Evolutionary conservation across 176 grass and related monocot species (phyloP).

Genomic region (Tuctoria greenei): DNA sequence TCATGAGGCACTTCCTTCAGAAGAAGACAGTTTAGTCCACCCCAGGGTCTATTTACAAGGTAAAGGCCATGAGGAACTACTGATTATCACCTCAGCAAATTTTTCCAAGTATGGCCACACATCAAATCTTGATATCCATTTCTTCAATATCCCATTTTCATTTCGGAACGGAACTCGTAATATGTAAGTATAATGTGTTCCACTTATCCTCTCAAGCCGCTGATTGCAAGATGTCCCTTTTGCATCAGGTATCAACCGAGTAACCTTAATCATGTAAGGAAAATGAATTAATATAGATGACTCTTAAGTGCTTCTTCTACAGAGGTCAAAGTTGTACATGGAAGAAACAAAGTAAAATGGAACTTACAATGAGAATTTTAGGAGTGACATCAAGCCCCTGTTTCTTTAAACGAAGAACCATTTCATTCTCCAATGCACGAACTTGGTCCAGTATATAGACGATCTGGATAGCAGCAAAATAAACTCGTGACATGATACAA

Average conservation of each 20-base stretch:
- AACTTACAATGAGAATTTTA: conserved; percentile 89
- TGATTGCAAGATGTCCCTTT: conserved; percentile 92
- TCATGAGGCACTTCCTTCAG: not conserved
- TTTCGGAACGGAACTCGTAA: conserved; percentile 80
- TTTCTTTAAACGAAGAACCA: conserved; percentile 85
- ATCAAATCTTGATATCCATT: conserved; percentile 99
- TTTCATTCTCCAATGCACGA: conserved; percentile 84
- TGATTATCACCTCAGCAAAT: conserved; percentile 69
- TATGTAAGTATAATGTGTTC: conserved; percentile 76
- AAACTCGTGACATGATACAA: conserved; percentile 14
- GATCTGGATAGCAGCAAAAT: conserved; percentile 44
- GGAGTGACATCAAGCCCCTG: conserved; percentile 81
- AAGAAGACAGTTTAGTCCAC: not conserved
- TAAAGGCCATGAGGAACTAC: conserved; percentile 5
- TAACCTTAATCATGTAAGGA: conserved; percentile 62
- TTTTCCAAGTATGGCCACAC: conserved; percentile 89
- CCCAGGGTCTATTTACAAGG: not conserved
- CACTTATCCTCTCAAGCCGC: conserved; percentile 83
- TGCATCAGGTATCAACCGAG: conserved; percentile 88
- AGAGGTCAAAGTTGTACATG: not conserved
- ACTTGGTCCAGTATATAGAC: conserved; percentile 99
- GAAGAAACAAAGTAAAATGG: conserved; percentile 8
- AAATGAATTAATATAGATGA: conserved; percentile 18
- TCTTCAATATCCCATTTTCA: conserved; percentile 72
- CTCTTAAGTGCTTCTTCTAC: not conserved